Evolutionary conservation across 2,329 filamentous ascomycete genomes (phyloP), one percentile per base, ranked within the genome.

Genomic region (Trichoderma hamatum): DNA sequence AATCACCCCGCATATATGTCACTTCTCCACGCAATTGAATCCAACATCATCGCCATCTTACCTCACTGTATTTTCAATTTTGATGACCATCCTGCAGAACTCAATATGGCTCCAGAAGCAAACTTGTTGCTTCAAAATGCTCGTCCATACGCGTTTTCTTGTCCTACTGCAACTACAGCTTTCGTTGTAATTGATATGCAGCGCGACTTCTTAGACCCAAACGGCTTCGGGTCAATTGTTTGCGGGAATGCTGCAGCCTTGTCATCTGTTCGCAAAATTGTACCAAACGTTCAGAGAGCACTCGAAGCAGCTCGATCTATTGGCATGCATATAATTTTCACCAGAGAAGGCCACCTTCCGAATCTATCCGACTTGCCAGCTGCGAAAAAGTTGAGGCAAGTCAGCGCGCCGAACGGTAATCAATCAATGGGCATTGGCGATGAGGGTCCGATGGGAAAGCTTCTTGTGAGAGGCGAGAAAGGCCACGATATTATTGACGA

Each of bases 101-200:
- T 43, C 39, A 36, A 66, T 26, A 66, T 67, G 64, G 16, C 28
- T 28, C 13, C n/a, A 51, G 39, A 36, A 36, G 14, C 5, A 5
- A 59, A 59, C 16, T 0, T 59, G 21, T 51, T 30, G 5, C 54
- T 67, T 26, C 3, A 28, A 3, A 67, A 51, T 51, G 64, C 54
- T 16, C 28, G 54, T 2, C 64, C 64, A 21, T 39, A 51, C n/a
- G 21, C 10, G 14, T 67, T 67, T 30, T 11, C 21, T 7, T 67
- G 49, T 28, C 39, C 54, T 36, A 19, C 14, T 36, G 13, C 54
- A 7, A 67, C 64, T 16, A 67, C 64, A 10, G 64, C 54, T 10
- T 58, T 67, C 2, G 3, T 59, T 16, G 32, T 67, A 10, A 51
- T 67, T 21, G 54, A 67, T 2, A 67, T 66, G 63, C 64, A 67